Evolutionary conservation across 352 stramenopile species (phyloP), one percentile per base, ranked within the genome.

Genomic region (Phytophthora idaei): DNA sequence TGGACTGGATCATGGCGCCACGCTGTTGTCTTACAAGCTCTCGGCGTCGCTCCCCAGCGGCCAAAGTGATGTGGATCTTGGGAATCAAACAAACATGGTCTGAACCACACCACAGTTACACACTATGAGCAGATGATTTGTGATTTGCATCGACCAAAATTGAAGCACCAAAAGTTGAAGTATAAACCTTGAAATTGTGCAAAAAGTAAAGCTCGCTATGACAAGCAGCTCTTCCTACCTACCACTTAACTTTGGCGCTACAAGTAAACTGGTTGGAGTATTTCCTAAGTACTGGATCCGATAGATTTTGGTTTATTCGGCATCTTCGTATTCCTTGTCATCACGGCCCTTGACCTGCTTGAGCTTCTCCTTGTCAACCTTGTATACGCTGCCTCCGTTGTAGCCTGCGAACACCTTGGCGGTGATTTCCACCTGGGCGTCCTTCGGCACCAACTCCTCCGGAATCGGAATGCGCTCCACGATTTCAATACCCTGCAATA

Each of bases 371-470:
- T 92, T 79, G 74, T 98, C 90, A 71, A 98, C 94, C 76, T 98
- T 88, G 85, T 98, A 98, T 44, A 97, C 89, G 44, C 80, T 83
- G 31, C 95, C 95, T 45, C 87, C 83, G 56, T 94, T 93, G 76
- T 94, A 96, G 45, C 86, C 87, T 14, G 87, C 85, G 61, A 83
- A 96, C 3, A 99, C 97, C 85, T 99, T 99, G 56, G 98, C 98
- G 3, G 94, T 98, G 69, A 99, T 99, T 83, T 99, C 98, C 25
- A 99, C 98, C 70, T 99, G 87, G 11, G 95, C 98, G 78, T 99
- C 98, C 44, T 96, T 88, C 8, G 98, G 98, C 10, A 99, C 97
- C 17, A 99, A 85, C 51, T 99, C 97, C 55, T 97, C 89, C 5
- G 98, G 98, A 75, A 99, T 99, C 45, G 98, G 96, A 45, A 99